Evolutionary conservation across 495 filamentous ascomycete genomes (phyloP), one percentile per base, ranked within the genome.

Genomic region (Penicillium simplicissimum): DNA sequence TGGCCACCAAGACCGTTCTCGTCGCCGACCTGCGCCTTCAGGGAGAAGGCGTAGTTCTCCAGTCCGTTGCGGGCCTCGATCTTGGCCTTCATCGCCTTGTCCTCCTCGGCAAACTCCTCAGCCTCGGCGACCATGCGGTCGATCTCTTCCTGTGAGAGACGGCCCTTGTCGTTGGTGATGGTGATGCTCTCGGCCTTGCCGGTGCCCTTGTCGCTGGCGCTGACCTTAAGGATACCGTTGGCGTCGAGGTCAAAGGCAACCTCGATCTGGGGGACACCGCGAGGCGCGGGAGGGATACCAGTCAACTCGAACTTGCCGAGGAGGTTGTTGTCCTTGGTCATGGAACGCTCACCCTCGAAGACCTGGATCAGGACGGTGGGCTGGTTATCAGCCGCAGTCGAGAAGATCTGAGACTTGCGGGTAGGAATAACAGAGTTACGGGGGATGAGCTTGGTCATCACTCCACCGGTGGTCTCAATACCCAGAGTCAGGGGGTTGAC

Each of bases 391-490:
- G 91, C 93, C 87, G 96, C 96, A 72, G 95, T 98, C 28, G 94
- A 97, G 90, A 98, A 98, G 75, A 96, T 92, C 82, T 98, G 93
- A 42, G 93, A 97, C 84, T 98, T 98, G 90, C 97, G 97, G 77
- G 95, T 98, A 42, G 95, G 95, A 67, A 98, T 96, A 59, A 95
- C 97, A 71, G 94, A 97, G 87, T 97, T 97, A 71, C 95, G 92
- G 84, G 94, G 94, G 79, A 98, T 97, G 71, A 98, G 88, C 79
- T 93, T 88, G 76, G 95, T 97, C 94, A 98, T 97, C 80, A 98
- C 93, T 85, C 94, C 94, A 84, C 95, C 95, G 82, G 94, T 93
- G 62, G 94, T 98, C 89, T 97, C 95, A 74, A 98, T 97, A 90
- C 95, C 95, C 70, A 96, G 76, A 59, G 95, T 97, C 35, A 99